Evolutionary conservation across 768 basidiomycete species (phyloP).

Genomic region (Phanerochaete carnosa): DNA sequence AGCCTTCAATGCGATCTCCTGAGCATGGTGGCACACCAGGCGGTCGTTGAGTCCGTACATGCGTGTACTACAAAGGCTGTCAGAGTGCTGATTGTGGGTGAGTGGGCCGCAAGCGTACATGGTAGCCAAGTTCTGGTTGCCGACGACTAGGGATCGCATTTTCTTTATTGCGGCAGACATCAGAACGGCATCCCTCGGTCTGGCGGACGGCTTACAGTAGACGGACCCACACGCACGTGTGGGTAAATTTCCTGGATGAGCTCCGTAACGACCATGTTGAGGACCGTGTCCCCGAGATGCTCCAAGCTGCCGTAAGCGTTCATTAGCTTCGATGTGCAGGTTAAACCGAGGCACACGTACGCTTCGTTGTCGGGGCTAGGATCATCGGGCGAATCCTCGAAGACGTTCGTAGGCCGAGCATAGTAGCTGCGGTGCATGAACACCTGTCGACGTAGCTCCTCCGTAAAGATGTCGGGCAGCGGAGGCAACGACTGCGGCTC

Average conservation of each 20-base stretch:
- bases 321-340: background rate
- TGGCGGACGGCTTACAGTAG: slow-evolving; percentile 48
- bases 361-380: slow-evolving; percentile 81
- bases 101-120: slow-evolving; percentile 42
- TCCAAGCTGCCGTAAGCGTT: slow-evolving; percentile 48
- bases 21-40: slow-evolving; percentile 66
- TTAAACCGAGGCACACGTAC: slow-evolving; percentile 36
- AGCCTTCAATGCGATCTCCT: slow-evolving; percentile 65
- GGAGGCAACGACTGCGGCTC: slow-evolving; percentile 41
- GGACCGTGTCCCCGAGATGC: slow-evolving; percentile 73
- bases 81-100: background rate
- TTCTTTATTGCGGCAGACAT: slow-evolving; percentile 44
- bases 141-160: slow-evolving; percentile 73
- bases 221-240: slow-evolving; percentile 70
- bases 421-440: slow-evolving; percentile 76
- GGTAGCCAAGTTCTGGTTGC: slow-evolving; percentile 67
- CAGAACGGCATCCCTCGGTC: background rate
- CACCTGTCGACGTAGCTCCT: slow-evolving; percentile 47
- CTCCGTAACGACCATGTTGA: slow-evolving; percentile 62
- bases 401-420: slow-evolving; percentile 69
- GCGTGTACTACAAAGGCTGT: slow-evolving; percentile 43
- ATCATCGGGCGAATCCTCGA: slow-evolving; percentile 71
- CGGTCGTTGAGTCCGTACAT: slow-evolving; percentile 60
- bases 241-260: slow-evolving; percentile 66
- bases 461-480: slow-evolving; percentile 52